Conservation (phyloP, 2,329 filamentous ascomycete species). For the Exophiala spinifera region DNA sequence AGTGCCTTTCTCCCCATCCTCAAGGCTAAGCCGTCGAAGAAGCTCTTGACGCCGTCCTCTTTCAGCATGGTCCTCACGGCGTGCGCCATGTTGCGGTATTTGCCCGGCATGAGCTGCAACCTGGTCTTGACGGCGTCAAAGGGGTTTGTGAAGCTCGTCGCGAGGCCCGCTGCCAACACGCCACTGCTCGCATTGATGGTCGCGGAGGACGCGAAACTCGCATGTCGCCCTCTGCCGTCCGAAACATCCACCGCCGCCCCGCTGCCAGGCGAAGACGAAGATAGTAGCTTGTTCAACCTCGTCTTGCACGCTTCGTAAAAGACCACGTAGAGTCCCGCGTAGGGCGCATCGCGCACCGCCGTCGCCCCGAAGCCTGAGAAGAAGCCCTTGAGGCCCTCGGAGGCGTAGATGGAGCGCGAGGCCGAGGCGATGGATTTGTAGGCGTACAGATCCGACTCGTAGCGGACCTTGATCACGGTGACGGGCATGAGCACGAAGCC, state of each 20-base stretch:
- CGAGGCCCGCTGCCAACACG: conserved; percentile 73
- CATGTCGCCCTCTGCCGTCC: neutral
- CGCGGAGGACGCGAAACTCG: conserved; percentile 45
- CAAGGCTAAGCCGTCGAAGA: conserved; percentile 82
- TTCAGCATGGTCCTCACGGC: conserved; percentile 73
- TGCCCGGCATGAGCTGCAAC: conserved; percentile 80
- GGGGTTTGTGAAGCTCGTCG: conserved; percentile 88
- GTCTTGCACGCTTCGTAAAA: conserved; percentile 86
- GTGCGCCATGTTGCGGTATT: conserved; percentile 78
- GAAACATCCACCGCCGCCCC: conserved; percentile 30
- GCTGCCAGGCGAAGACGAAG: neutral
- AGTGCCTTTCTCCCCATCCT: conserved; percentile 88
- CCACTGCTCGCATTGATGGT: conserved; percentile 84
- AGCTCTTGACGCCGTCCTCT: conserved; percentile 74
- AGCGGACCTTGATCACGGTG: conserved; percentile 94
- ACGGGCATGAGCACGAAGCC: conserved; percentile 93
- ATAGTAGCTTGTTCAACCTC: conserved; percentile 46
- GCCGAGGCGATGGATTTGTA: conserved; percentile 76
- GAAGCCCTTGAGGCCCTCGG: conserved; percentile 76
- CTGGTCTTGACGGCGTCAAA: conserved; percentile 96
- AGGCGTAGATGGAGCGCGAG: conserved; percentile 67
- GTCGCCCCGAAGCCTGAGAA: conserved; percentile 94
- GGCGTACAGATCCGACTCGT: conserved; percentile 81
- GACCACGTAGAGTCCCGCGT: conserved; percentile 89
- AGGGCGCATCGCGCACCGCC: conserved; percentile 89